These are phyloP conservation scores for Pseudonectria foliicola DNA, from an alignment of 2,329 filamentous ascomycete genomes.

Conservation along the genomic window DNA sequence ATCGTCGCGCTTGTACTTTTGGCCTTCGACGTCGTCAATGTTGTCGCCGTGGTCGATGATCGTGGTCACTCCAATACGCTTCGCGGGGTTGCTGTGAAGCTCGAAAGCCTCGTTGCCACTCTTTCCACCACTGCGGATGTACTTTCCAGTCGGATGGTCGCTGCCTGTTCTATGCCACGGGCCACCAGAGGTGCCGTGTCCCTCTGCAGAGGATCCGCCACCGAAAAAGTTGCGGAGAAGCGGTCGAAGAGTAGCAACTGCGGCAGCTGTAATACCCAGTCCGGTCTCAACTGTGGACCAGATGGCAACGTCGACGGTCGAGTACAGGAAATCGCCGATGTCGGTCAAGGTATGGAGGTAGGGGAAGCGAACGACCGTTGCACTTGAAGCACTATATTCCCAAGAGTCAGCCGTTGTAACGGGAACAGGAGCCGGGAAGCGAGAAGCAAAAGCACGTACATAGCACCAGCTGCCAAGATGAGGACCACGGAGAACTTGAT, in stretches of 20 bases:
- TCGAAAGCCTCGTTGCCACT: slow-evolving; percentile 8
- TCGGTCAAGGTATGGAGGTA: slow-evolving; percentile 32
- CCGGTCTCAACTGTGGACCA: slow-evolving; percentile 40
- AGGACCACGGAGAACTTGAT: slow-evolving; percentile 30
- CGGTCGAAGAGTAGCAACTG: slow-evolving; percentile 32
- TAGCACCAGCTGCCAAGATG: slow-evolving; percentile 27
- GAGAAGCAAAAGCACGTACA: slow-evolving; percentile 27
- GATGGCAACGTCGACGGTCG: slow-evolving; percentile 35
- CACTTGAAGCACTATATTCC: slow-evolving; percentile 32
- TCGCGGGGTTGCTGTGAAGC: slow-evolving; percentile 3
- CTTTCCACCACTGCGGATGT: slow-evolving; percentile 13
- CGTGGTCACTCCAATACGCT: slow-evolving; percentile 16
- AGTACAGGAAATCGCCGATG: slow-evolving; percentile 35
- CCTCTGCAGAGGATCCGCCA: slow-evolving; percentile 8
- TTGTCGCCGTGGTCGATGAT: slow-evolving; percentile 14
- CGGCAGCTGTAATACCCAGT: slow-evolving; percentile 34
- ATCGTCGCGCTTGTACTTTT: slow-evolving; percentile 8
- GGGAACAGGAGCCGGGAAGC: too few species aligned
- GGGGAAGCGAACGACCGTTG: slow-evolving; percentile 36
- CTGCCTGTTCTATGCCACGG: slow-evolving; percentile 15
- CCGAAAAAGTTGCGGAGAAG: slow-evolving; percentile 21
- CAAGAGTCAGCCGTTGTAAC: too few species aligned
- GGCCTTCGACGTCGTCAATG: slow-evolving; percentile 1
- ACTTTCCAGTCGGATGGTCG: slow-evolving; percentile 10
- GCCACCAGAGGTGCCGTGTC: slow-evolving; percentile 11